phyloP scores from a whole-genome alignment of 805 yeast genomes.

The Teunomyces cretensis region DNA sequence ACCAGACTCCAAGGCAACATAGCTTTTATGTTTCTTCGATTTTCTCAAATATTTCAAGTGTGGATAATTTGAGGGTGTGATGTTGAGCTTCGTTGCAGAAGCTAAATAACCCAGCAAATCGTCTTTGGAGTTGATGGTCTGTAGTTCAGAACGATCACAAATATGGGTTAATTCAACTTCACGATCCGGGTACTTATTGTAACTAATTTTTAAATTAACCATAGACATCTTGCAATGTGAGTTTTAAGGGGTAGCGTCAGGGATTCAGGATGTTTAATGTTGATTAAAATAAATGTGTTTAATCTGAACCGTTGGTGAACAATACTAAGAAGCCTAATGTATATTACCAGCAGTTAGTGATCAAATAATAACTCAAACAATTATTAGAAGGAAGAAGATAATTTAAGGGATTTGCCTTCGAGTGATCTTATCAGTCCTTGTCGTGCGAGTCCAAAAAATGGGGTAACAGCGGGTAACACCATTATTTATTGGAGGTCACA shows the following conservation, averaged over 20 bases:
- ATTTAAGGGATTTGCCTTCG: slow-evolving; percentile 3
- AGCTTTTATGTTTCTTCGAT: slow-evolving; percentile 46
- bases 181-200: slow-evolving; percentile 2
- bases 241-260: not conserved
- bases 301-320: too few relatives aligned
- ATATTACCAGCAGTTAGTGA: too few relatives aligned
- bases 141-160: not conserved
- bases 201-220: slow-evolving; percentile 5
- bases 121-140: slow-evolving; percentile 5
- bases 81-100: slow-evolving; percentile 1
- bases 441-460: slow-evolving; percentile 2
- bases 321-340: too few relatives aligned
- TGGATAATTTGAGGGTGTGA: slow-evolving; percentile 4
- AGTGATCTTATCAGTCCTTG: slow-evolving; percentile 2
- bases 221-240: not conserved
- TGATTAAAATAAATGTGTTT: too few relatives aligned
- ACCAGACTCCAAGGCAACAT: slow-evolving; percentile 35
- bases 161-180: not conserved
- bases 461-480: not conserved
- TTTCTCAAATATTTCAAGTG: slow-evolving; percentile 28
- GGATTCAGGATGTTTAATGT: too few relatives aligned
- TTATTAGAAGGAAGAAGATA: not conserved
- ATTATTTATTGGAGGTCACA: not conserved
- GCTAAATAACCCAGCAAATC: slow-evolving; percentile 8
- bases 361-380: not conserved